phyloP scores from a whole-genome alignment of 2,329 filamentous ascomycete species.

The Coleophoma cylindrospora region DNA sequence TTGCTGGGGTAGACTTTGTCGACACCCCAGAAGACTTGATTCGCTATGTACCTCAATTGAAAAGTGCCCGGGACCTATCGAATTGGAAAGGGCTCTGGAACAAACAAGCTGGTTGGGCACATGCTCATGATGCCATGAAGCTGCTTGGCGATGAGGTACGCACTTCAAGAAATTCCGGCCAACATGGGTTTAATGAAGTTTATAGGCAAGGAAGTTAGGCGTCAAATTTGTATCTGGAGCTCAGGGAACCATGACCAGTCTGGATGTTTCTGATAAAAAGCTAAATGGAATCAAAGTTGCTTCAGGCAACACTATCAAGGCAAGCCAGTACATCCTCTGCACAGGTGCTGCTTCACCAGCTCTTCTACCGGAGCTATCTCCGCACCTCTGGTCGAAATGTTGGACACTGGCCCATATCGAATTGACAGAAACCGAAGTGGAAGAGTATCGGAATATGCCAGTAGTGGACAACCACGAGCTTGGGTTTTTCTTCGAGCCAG shows the following conservation, averaged over 20 bases:
- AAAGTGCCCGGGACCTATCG: constrained; percentile 4
- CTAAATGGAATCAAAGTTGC: constrained; percentile 32
- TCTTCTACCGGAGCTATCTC: constrained; percentile 36
- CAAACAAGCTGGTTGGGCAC: constrained; percentile 39
- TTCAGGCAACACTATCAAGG: constrained; percentile 26
- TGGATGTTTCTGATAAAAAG: constrained; percentile 28
- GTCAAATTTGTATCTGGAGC: constrained; percentile 4
- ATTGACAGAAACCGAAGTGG: constrained; percentile 39
- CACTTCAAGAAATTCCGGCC: constrained; percentile 24
- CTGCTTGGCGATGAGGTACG: constrained; percentile 29
- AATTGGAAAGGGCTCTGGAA: constrained; percentile 44
- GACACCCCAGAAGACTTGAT: constrained; percentile 27
- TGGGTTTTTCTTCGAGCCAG: constrained; percentile 50
- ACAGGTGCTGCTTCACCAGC: constrained; percentile 37
- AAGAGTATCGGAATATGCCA: constrained; percentile 40
- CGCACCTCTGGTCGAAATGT: constrained; percentile 34
- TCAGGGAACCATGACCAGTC: constrained; percentile 5
- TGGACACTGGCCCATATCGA: constrained; percentile 48
- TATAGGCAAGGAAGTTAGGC: constrained; percentile 3
- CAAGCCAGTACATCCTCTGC: constrained; percentile 35
- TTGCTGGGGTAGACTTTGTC: constrained; percentile 16
- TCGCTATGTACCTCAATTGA: constrained; percentile 25
- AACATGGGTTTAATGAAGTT: background rate
- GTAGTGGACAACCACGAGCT: constrained; percentile 45
- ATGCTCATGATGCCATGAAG: constrained; percentile 37